A percentile compares a stretch with the other conserved stretches of the same genome.
Evolutionary conservation across 2,329 filamentous ascomycete species (phyloP).

Genomic region (Pseudocercospora crystallina): DNA sequence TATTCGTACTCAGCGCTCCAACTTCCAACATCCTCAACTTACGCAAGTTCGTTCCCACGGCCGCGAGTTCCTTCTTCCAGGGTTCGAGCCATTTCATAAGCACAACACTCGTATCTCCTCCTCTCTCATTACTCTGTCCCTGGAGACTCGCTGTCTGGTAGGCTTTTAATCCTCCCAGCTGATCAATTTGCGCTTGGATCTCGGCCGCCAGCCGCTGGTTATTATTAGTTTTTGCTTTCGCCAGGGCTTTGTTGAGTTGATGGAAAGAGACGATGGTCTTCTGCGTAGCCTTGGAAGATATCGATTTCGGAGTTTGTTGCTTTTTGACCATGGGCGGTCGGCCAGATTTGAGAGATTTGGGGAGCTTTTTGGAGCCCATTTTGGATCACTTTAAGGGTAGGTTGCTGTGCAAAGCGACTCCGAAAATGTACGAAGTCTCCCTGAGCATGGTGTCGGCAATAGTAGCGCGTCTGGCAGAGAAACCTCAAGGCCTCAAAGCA

Average conservation of each 20-base stretch:
- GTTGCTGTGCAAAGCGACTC: no score
- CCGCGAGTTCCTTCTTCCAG: conserved; percentile 1
- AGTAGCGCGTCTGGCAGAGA: no score
- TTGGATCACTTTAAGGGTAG: background rate
- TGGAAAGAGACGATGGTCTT: conserved; percentile 62
- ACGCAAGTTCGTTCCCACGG: background rate
- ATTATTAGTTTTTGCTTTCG: conserved; percentile 49
- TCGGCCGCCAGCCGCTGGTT: conserved; percentile 41
- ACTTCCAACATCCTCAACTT: conserved; percentile 77
- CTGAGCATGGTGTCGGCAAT: no score
- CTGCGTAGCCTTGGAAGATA: conserved; percentile 59
- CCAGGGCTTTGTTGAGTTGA: conserved; percentile 57
- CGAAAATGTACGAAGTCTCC: no score
- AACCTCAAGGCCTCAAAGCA: no score
- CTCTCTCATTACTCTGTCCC: conserved; percentile 60
- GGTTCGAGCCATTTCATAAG: conserved; percentile 58
- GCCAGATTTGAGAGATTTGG: background rate
- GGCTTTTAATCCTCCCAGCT: conserved; percentile 58
- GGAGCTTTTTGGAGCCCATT: background rate
- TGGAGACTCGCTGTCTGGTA: conserved; percentile 65
- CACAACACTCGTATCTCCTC: conserved; percentile 63
- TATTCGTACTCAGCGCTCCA: conserved; percentile 79
- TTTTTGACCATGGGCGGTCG: conserved; percentile 6
- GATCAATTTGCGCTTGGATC: conserved; percentile 52
- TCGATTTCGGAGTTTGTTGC: conserved; percentile 35